phyloP scores from a whole-genome alignment of 2,329 filamentous ascomycete species.

The Neopestalotiopsis sp. region DNA sequence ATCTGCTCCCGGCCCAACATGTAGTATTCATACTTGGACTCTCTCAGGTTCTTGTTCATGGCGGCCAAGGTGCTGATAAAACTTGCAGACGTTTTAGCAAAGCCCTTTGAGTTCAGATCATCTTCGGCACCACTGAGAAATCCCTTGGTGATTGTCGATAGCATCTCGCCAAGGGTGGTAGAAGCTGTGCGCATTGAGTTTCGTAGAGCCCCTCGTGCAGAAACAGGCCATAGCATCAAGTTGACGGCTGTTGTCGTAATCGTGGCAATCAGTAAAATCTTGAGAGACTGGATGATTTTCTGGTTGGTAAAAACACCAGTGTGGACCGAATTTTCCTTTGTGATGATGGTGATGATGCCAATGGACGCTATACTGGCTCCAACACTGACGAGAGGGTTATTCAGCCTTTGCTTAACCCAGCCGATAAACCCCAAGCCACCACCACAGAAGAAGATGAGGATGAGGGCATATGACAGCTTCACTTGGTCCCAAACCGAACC shows the following conservation, averaged over 20 bases:
- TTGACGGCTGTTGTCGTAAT: constrained; percentile 75
- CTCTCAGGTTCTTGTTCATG: constrained; percentile 78
- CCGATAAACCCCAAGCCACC: constrained; percentile 86
- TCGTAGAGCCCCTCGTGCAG: constrained; percentile 75
- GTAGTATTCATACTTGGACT: constrained; percentile 91
- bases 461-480: constrained; percentile 75
- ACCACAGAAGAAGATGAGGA: constrained; percentile 84
- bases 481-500: constrained; percentile 70
- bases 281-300: constrained; percentile 82
- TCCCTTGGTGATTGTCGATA: constrained; percentile 80
- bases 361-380: constrained; percentile 86
- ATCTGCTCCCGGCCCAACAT: constrained; percentile 78
- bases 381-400: constrained; percentile 81
- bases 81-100: constrained; percentile 63
- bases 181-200: constrained; percentile 77
- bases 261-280: constrained; percentile 84
- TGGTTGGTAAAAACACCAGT: constrained; percentile 79
- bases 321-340: constrained; percentile 89
- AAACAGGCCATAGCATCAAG: constrained; percentile 77
- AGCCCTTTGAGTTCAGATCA: constrained; percentile 72
- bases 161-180: constrained; percentile 78
- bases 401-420: constrained; percentile 83
- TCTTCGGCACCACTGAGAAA: constrained; percentile 85
- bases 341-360: constrained; percentile 86
- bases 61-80: constrained; percentile 73